These are phyloP conservation scores for Mortierella hygrophila DNA, from an alignment of 192 early-diverging fungal species.

Conservation along the genomic window DNA sequence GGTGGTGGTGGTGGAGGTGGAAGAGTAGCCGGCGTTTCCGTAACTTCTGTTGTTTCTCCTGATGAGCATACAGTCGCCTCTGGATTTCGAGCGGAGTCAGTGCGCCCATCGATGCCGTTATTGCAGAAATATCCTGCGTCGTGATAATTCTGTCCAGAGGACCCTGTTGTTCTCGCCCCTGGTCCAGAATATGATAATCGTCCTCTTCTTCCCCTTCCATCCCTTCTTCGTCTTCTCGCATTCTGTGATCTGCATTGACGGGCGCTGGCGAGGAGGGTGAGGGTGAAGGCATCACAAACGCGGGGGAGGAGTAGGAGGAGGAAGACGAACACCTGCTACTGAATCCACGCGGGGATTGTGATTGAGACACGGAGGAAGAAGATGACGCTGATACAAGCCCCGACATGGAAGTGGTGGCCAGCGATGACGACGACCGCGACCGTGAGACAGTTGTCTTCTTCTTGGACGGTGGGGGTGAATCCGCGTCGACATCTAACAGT, in stretches of 20 bases:
- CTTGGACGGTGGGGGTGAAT: neutral
- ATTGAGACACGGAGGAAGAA: neutral
- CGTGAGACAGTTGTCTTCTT: neutral
- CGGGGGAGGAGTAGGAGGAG: neutral
- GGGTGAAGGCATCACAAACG: neutral
- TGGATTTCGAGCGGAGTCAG: slow-evolving; percentile 38
- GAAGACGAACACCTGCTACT: neutral
- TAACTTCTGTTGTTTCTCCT: neutral
- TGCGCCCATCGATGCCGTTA: slow-evolving; percentile 19
- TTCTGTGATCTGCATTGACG: neutral
- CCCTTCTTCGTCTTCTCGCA: neutral
- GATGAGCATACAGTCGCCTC: slow-evolving; percentile 9
- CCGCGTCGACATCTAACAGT: neutral
- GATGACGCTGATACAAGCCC: neutral
- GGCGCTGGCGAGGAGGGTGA: neutral
- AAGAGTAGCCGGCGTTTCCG: neutral
- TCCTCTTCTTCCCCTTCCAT: neutral
- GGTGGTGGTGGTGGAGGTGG: neutral
- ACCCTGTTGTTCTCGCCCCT: neutral
- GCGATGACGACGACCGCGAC: neutral
- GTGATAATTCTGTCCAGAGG: neutral
- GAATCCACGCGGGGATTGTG: neutral
- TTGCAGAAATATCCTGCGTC: slow-evolving; percentile 25
- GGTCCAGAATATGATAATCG: neutral
- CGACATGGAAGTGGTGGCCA: neutral